Base-by-base conservation (phyloP, 192 early-diverging fungal species). In the Podila horticola region DNA sequence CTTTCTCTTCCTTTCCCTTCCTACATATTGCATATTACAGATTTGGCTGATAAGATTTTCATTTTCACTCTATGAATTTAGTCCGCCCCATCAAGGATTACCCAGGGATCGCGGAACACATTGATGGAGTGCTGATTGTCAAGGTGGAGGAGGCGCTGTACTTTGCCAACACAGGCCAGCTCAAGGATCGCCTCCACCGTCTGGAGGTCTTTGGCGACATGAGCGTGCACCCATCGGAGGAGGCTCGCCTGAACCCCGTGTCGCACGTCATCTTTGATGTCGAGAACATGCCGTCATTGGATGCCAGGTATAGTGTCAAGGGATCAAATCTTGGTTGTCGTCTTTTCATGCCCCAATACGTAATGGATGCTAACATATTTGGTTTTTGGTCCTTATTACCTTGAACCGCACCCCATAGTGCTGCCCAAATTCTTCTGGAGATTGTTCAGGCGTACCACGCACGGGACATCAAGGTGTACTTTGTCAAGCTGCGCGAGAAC, bases 141-240 rank as follows among this genome's bases (percentile, higher is more conserved):
- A 90, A 93, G 38, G 89, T 99, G 22, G 94, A 97, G 67, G 98
- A 99, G 73, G 93, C 94, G 5, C 83, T 99, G 58, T 99, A 95
- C 82, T 99, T 99, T 89, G 97, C 97, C 57, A 99, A 99, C 74
- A 93, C 94, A 30, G 97, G 97, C 5, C 97, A 99, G 85, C 86
- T 99, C 55, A 96, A 96, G 83, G 98, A 98, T 64, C 87, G 97
- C 19, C 84, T 99, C 36, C 93, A 95, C 58, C 93, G 98, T 30
- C 84, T 98, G 33, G 98, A 99, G 72, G 86, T 94, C 73, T 96
- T 95, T 85, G 97, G 98, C 38, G 96, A 97, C 73, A 91, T 98
- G 87, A 90, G 91, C 15, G 93, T 96, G 29, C 98, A 99, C 84
- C 98, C 98, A 8, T 96, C 95, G 0, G 97, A 98, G 74, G 91